Percentiles rank a stretch among this genome's conserved stretches.
phyloP scores from a whole-genome alignment of 2,329 filamentous ascomycete species.

The Bipolaris bicolor region DNA sequence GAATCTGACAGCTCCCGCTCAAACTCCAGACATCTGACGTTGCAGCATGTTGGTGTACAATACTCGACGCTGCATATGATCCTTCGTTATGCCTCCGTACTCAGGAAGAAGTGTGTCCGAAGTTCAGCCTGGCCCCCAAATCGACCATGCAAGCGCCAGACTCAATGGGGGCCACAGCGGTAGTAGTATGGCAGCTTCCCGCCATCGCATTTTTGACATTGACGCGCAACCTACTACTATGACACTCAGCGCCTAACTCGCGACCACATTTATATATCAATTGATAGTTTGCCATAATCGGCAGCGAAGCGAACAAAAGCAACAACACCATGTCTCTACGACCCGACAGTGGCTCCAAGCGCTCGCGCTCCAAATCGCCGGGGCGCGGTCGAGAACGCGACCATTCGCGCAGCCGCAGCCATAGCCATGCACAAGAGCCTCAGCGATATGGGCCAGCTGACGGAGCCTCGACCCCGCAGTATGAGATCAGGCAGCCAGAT shows the following conservation, averaged over 20 bases:
- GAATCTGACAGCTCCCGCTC: background rate
- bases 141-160: slow-evolving; percentile 12
- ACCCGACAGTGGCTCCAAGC: slow-evolving; percentile 50
- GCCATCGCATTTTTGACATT: slow-evolving; percentile 28
- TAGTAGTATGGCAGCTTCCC: slow-evolving; percentile 20
- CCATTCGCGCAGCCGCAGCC: slow-evolving; percentile 49
- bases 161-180: slow-evolving; percentile 11
- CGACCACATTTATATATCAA: slow-evolving; percentile 6
- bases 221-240: slow-evolving; percentile 5
- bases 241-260: slow-evolving; percentile 4
- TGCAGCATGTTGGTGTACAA: background rate
- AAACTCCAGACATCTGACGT: background rate
- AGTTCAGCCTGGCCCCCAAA: slow-evolving; percentile 22
- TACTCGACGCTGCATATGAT: slow-evolving; percentile 1
- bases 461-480: slow-evolving; percentile 45
- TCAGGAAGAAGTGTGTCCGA: background rate
- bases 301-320: background rate
- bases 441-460: slow-evolving; percentile 42
- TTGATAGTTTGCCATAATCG: background rate
- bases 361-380: slow-evolving; percentile 53
- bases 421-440: slow-evolving; percentile 49
- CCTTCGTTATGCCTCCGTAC: background rate
- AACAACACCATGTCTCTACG: slow-evolving; percentile 47
- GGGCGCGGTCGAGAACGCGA: slow-evolving; percentile 47
- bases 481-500: slow-evolving; percentile 51